phyloP scores from a whole-genome alignment of 1,139 yeast genomes.

The Geotrichum candidum region DNA sequence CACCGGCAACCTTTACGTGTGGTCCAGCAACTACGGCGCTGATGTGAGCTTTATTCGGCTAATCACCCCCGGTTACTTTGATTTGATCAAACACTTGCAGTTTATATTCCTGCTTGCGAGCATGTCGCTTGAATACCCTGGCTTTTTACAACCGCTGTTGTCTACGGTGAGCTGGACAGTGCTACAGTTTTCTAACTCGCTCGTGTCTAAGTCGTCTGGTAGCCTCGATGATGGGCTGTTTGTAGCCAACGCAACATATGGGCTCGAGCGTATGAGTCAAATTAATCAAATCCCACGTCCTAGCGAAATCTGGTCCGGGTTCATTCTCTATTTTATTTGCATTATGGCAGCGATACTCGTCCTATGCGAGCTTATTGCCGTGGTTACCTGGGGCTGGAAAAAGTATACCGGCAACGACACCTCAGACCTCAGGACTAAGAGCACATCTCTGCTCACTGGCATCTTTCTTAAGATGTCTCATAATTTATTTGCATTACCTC shows the following conservation, averaged over 20 bases:
- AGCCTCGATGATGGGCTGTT: conserved; percentile 26
- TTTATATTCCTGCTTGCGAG: conserved; percentile 55
- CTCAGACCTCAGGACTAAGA: conserved; percentile 20
- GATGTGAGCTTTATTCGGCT: conserved; percentile 53
- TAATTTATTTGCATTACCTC: conserved; percentile 31
- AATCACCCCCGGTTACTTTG: conserved; percentile 50
- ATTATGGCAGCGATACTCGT: conserved; percentile 21
- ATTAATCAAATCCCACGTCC: conserved; percentile 26
- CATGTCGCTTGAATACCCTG: conserved; percentile 55
- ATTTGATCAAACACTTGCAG: conserved; percentile 49
- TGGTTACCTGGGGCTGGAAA: conserved; percentile 20
- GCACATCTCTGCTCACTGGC: conserved; percentile 27
- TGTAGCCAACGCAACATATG: conserved; percentile 24
- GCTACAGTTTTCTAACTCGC: conserved; percentile 26
- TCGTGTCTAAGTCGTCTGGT: neutral
- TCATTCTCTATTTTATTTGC: conserved; percentile 33
- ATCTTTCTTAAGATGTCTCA: conserved; percentile 28
- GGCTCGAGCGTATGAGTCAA: conserved; percentile 30
- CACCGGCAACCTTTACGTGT: conserved; percentile 51
- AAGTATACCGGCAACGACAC: conserved; percentile 15
- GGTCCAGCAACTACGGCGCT: conserved; percentile 56
- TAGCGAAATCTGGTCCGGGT: conserved; percentile 35
- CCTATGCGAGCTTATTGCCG: conserved; percentile 15
- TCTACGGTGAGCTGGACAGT: conserved; percentile 39
- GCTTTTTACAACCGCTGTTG: conserved; percentile 55